phyloP scores from a whole-genome alignment of 768 basidiomycete species.

The Clavulina sp. region DNA sequence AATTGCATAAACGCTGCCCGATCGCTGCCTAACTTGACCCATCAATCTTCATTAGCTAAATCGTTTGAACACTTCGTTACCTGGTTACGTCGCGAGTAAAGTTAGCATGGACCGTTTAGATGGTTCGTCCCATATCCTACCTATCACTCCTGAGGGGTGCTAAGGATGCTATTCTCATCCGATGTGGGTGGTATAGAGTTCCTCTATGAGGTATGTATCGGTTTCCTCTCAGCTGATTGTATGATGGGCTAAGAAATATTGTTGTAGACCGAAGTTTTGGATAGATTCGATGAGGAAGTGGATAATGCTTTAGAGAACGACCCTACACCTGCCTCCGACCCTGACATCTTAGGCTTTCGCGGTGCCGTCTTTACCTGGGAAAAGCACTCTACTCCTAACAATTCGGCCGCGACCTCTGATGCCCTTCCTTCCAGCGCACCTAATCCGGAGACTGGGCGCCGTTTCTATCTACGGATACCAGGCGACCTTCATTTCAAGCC shows the following conservation, averaged over 20 bases:
- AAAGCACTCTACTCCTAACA: conserved; percentile 32
- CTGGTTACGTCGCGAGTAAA: conserved; percentile 4
- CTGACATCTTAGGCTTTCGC: conserved; percentile 10
- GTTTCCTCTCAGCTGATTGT: background rate
- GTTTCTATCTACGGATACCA: conserved; percentile 17
- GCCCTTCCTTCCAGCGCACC: no score
- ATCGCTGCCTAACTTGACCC: conserved; percentile 4
- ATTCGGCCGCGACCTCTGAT: conserved; percentile 27
- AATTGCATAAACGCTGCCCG: no score
- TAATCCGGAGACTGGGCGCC: no score
- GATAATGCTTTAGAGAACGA: conserved; percentile 2
- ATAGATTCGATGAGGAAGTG: conserved; percentile 13
- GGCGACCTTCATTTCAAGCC: conserved; percentile 19
- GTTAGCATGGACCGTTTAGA: no score
- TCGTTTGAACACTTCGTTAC: background rate
- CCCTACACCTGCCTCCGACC: conserved; percentile 3
- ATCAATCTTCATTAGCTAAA: conserved; percentile 5
- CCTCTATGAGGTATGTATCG: conserved; percentile 19
- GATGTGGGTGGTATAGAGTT: conserved; percentile 36
- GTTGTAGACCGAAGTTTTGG: conserved; percentile 20
- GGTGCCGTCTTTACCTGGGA: conserved; percentile 34
- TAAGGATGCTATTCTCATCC: no score
- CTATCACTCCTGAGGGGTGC: no score
- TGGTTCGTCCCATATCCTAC: conserved; percentile 25
- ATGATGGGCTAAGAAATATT: background rate